Evolutionary conservation across 331 rosid genomes (phyloP).

Genomic region (Erythrophleum ivorense): DNA sequence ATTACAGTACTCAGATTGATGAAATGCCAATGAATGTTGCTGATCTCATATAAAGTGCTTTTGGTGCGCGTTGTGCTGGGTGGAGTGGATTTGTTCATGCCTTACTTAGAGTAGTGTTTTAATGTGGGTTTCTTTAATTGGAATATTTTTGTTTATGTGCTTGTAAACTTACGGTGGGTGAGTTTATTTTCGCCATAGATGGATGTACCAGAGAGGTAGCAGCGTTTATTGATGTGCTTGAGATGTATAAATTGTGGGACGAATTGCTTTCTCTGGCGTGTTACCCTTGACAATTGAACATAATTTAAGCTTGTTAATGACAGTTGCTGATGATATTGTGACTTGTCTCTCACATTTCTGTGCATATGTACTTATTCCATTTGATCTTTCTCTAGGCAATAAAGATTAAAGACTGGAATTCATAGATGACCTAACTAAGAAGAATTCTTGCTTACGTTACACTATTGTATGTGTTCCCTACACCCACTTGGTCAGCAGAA

Average conservation of each 20-base stretch:
- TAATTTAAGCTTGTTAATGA: slow-evolving; percentile 38
- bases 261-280: slow-evolving; percentile 30
- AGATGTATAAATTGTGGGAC: slow-evolving; percentile 45
- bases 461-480: no score
- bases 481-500: no score
- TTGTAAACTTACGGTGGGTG: slow-evolving; percentile 37
- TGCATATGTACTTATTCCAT: background rate
- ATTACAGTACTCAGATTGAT: slow-evolving; percentile 96
- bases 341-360: background rate
- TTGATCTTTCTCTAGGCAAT: background rate
- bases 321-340: slow-evolving; percentile 11
- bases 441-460: no score
- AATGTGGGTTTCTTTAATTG: slow-evolving; percentile 31
- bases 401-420: background rate
- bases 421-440: no score
- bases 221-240: slow-evolving; percentile 32
- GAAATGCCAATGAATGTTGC: slow-evolving; percentile 99
- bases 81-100: slow-evolving; percentile 41
- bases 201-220: slow-evolving; percentile 5
- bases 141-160: slow-evolving; percentile 10
- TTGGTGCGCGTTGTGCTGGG: slow-evolving; percentile 19
- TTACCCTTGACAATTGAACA: slow-evolving; percentile 23
- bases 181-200: slow-evolving; percentile 16
- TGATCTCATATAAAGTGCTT: slow-evolving; percentile 68
- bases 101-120: slow-evolving; percentile 37